Evolutionary conservation across 345 rosid genomes (phyloP).

Genomic region (Lepidium aucheri): DNA sequence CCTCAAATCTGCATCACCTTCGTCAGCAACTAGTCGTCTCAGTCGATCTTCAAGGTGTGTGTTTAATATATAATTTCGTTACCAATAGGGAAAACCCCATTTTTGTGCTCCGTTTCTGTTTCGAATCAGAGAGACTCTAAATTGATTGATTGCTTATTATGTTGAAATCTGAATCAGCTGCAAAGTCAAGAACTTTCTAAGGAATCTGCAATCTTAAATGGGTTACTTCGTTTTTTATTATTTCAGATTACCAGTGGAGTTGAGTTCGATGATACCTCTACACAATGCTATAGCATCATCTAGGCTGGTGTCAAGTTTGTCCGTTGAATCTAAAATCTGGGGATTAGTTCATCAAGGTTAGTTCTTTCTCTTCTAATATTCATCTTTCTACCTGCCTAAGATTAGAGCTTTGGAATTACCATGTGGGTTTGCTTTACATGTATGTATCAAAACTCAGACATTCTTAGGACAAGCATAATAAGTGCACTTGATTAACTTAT

Average conservation of each 20-base stretch:
- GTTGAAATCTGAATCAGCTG: not conserved
- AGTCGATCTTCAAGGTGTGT: no score
- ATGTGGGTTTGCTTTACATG: not conserved
- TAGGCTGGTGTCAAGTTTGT: slow-evolving; percentile 51
- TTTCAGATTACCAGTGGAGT: slow-evolving; percentile 49
- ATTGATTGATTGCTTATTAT: not conserved
- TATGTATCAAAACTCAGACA: not conserved
- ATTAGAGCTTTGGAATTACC: not conserved
- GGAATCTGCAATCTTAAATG: not conserved
- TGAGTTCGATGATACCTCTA: slow-evolving; percentile 61
- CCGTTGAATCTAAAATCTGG: slow-evolving; percentile 50
- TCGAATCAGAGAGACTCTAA: not conserved
- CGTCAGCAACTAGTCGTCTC: no score
- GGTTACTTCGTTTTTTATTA: not conserved
- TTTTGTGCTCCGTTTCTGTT: no score
- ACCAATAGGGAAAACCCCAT: no score
- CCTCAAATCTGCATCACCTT: no score
- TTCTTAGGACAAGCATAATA: not conserved
- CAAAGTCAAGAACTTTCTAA: not conserved
- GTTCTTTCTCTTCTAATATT: not conserved
- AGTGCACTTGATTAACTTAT: no score
- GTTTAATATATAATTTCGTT: no score
- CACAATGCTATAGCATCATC: slow-evolving; percentile 56
- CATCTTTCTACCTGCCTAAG: not conserved
- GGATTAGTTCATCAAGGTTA: slow-evolving; percentile 71